phyloP scores from a whole-genome alignment of 2,329 filamentous ascomycete genomes.

The Cladosporium velox region DNA sequence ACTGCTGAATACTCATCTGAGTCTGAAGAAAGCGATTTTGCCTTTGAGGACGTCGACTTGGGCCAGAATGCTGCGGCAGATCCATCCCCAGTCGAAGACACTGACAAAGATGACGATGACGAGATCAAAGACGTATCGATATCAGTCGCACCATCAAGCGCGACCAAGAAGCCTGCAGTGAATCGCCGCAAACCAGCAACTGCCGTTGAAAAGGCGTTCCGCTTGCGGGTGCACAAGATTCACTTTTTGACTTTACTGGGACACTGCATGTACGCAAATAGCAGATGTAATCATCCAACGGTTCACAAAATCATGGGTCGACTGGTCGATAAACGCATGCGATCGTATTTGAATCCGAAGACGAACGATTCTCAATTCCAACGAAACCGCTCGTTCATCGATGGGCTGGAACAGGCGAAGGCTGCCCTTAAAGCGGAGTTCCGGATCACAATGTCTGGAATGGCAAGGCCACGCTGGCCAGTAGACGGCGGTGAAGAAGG shows the following conservation, averaged over 20 bases:
- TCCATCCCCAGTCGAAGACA: slow-evolving; percentile 21
- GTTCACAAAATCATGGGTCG: slow-evolving; percentile 55
- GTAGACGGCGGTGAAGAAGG: slow-evolving; percentile 57
- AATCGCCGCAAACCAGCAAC: slow-evolving; percentile 53
- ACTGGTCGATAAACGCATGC: slow-evolving; percentile 66
- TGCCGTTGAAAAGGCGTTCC: slow-evolving; percentile 58
- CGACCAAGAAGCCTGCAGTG: slow-evolving; percentile 28
- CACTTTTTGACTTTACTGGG: slow-evolving; percentile 82
- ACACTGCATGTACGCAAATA: slow-evolving; percentile 74
- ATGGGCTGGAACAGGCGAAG: slow-evolving; percentile 71
- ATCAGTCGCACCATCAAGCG: slow-evolving; percentile 38
- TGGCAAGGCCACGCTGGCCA: slow-evolving; percentile 70
- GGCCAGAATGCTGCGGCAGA: slow-evolving; percentile 34
- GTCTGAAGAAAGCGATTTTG: slow-evolving; percentile 59
- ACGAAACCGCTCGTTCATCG: slow-evolving; percentile 73
- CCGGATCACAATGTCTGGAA: slow-evolving; percentile 68
- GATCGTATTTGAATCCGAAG: slow-evolving; percentile 69
- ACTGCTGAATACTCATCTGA: slow-evolving; percentile 39
- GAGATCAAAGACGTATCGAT: slow-evolving; percentile 44
- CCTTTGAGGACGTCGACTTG: slow-evolving; percentile 64
- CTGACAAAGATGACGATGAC: slow-evolving; percentile 24
- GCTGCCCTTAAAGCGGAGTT: slow-evolving; percentile 71
- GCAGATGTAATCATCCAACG: slow-evolving; percentile 71
- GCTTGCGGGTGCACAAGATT: slow-evolving; percentile 79
- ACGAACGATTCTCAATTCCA: slow-evolving; percentile 71